Evolutionary conservation across 2,329 filamentous ascomycete species (phyloP), one percentile per base, ranked within the genome.

Genomic region (Aspergillus pseudoterreus): DNA sequence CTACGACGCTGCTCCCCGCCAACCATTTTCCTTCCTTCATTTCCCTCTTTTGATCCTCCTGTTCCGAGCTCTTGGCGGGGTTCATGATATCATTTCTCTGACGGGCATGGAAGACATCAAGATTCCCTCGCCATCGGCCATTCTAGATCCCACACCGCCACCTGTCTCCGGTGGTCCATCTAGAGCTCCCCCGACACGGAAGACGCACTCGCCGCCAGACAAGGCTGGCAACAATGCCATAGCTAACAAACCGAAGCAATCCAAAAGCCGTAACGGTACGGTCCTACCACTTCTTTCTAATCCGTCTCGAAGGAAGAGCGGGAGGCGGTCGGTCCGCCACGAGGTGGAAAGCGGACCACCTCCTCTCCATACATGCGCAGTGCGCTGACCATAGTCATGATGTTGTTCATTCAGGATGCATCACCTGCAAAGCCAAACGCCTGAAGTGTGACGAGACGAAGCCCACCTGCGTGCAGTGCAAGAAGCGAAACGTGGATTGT

Each of bases 401-500:
- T 41, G 52, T 56, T 38, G 57, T 57, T 45, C 43, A 51, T 54
- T 62, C 64, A 88, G 86, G 86, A 58, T 89, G 86, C 70, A 78
- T 84, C 59, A 88, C 86, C 49, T 89, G 86, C 75, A 89, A 88
- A 71, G 78, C 82, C 55, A 88, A 88, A 71, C 77, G 86, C 53
- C 72, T 89, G 48, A 89, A 88, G 71, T 89, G 86, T 71, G 86
- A 88, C 66, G 86, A 89, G 72, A 82, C 80, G 43, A 87, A 88
- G 58, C 86, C 85, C 0, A 78, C 76, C 19, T 88, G 85, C 62
- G 75, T 82, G 52, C 84, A 88, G 71, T 88, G 85, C 64, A 75
- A 82, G 43, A 82, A 81, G 59, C 77, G 85, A 48, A 83, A 80
- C 56, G 84, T 88, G 19, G 66, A 74, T 3, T 89, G 86, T 64